phyloP scores from a whole-genome alignment of 2,329 filamentous ascomycete species.

The Alternaria ethzedia region DNA sequence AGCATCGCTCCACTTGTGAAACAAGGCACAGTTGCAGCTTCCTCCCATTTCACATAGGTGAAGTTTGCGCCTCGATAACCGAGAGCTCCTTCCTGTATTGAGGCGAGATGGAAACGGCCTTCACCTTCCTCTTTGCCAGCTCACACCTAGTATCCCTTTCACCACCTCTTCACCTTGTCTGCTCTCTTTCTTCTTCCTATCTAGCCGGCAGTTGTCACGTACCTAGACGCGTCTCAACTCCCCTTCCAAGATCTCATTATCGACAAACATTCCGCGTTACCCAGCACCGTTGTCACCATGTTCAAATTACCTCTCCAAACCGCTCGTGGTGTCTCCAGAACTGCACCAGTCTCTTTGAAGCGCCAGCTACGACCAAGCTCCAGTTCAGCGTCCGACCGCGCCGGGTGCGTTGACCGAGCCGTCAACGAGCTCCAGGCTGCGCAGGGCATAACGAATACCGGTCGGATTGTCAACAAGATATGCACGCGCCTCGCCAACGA shows the following conservation, averaged over 20 bases:
- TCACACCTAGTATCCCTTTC: not conserved
- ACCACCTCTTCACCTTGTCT: not conserved
- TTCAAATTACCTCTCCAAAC: not conserved
- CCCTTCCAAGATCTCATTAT: not conserved
- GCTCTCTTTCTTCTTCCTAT: not conserved
- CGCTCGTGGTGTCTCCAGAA: not conserved
- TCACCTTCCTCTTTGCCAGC: not conserved
- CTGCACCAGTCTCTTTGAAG: not conserved
- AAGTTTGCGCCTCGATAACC: not conserved
- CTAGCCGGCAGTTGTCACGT: not conserved
- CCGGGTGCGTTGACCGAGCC: not conserved
- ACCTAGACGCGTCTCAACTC: not conserved
- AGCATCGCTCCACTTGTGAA: not conserved
- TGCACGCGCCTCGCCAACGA: slow-evolving; percentile 2
- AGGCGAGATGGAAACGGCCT: not conserved
- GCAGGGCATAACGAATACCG: slow-evolving; percentile 4
- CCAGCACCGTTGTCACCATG: not conserved
- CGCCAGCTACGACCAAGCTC: not conserved
- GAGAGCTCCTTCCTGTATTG: not conserved
- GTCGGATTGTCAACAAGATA: slow-evolving; percentile 5
- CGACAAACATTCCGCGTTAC: not conserved
- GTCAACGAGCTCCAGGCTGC: not conserved
- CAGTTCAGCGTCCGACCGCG: not conserved
- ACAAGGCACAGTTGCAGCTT: not conserved
- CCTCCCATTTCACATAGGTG: not conserved